Percentiles rank a stretch among this genome's conserved stretches.
These are phyloP conservation scores for Acacia concinna DNA, from an alignment of 331 rosid species.

Conservation along the genomic window DNA sequence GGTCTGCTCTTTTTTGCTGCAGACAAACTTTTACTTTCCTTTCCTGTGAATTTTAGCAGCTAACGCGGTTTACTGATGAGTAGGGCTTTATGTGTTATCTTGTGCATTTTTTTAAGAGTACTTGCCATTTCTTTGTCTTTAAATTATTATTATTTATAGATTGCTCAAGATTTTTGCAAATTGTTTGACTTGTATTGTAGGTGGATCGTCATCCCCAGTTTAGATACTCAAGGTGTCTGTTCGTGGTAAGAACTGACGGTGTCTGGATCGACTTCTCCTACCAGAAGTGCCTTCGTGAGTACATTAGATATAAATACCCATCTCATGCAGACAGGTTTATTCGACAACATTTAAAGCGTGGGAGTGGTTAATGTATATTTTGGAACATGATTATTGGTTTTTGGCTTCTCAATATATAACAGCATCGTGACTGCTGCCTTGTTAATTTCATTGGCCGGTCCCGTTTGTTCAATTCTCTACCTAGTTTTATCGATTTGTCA, in stretches of 20 bases:
- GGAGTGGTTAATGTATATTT: slow-evolving; percentile 53
- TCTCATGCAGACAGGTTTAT: slow-evolving; percentile 74
- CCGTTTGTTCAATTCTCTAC: slow-evolving; percentile 28
- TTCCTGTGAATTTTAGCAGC: background rate
- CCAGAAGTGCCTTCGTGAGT: slow-evolving; percentile 81
- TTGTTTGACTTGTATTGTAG: slow-evolving; percentile 48
- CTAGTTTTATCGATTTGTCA: slow-evolving; percentile 39
- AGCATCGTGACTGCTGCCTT: slow-evolving; percentile 18
- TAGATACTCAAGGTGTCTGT: slow-evolving; percentile 72
- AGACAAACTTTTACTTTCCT: background rate
- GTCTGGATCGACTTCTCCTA: slow-evolving; percentile 91
- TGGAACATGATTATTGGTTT: slow-evolving; percentile 26
- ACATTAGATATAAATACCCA: slow-evolving; percentile 77
- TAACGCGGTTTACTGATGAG: background rate
- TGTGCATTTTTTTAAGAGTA: background rate
- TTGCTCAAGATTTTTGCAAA: background rate
- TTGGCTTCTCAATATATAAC: slow-evolving; percentile 19
- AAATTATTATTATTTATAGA: slow-evolving; percentile 14
- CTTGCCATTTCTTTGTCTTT: background rate
- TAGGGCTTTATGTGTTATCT: background rate
- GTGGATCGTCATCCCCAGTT: slow-evolving; percentile 92
- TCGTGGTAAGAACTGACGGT: slow-evolving; percentile 84
- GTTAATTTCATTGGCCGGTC: background rate
- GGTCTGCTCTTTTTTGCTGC: background rate
- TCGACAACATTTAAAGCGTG: slow-evolving; percentile 73